phyloP scores from a whole-genome alignment of 805 yeast genomes.

The Saturnispora saitoi region DNA sequence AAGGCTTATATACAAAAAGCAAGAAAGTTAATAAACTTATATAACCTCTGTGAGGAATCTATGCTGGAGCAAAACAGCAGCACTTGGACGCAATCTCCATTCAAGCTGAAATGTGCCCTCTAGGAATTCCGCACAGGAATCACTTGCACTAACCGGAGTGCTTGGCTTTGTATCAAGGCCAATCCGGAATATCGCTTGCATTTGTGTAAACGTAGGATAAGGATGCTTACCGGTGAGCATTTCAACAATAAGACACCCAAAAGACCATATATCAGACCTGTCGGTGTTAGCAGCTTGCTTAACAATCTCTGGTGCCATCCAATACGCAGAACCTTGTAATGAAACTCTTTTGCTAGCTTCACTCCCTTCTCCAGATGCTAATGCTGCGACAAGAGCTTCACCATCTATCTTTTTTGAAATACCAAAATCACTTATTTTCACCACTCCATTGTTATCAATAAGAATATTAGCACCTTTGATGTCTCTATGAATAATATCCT shows the following conservation, averaged over 20 bases:
- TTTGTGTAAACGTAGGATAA: constrained; percentile 86
- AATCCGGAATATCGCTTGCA: constrained; percentile 94
- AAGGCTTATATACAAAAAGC: neutral
- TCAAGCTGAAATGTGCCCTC: constrained; percentile 65
- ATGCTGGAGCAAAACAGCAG: constrained; percentile 4
- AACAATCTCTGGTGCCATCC: constrained; percentile 99
- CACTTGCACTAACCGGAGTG: constrained; percentile 65
- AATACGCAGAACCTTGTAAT: constrained; percentile 87
- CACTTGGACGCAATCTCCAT: constrained; percentile 56
- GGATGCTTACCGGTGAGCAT: constrained; percentile 97
- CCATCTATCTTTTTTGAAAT: constrained; percentile 45
- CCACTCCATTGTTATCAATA: constrained; percentile 51
- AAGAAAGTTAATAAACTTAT: neutral
- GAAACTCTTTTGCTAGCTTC: constrained; percentile 61
- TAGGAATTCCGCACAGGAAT: constrained; percentile 61
- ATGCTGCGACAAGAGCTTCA: constrained; percentile 7
- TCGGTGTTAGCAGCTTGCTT: constrained; percentile 86
- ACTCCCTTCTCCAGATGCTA: constrained; percentile 27
- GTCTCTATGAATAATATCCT: constrained; percentile 53
- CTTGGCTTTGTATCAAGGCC: constrained; percentile 81
- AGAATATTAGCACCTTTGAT: constrained; percentile 58
- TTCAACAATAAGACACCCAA: constrained; percentile 89
- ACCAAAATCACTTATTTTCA: constrained; percentile 59
- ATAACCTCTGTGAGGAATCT: constrained; percentile 3
- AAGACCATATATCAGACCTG: constrained; percentile 95